Conservation (phyloP, 139 green algal genomes). For the Chlamydomonas sp. region DNA sequence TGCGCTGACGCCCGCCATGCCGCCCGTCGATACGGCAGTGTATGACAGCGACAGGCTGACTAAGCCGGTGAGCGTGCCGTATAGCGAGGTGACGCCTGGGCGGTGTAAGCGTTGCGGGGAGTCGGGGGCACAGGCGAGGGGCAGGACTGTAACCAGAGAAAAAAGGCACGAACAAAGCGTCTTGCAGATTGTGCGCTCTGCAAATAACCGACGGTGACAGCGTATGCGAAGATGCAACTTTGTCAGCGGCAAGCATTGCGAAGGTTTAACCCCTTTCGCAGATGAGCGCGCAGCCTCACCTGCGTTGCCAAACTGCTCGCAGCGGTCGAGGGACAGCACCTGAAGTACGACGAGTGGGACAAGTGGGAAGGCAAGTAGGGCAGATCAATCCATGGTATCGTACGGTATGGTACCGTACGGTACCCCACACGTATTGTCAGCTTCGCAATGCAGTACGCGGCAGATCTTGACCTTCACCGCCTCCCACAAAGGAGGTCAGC, state of each 20-base stretch:
- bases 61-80: not conserved
- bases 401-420: too few relatives aligned
- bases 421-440: too few relatives aligned
- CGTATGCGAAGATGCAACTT: too few relatives aligned
- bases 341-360: not conserved
- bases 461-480: too few relatives aligned
- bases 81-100: not conserved
- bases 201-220: too few relatives aligned
- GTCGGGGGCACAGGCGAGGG: not conserved
- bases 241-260: too few relatives aligned
- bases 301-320: conserved; percentile 13
- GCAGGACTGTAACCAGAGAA: not conserved
- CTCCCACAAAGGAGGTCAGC: not conserved
- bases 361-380: too few relatives aligned
- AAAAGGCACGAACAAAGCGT: too few relatives aligned
- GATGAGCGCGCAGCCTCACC: not conserved
- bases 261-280: too few relatives aligned
- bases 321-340: conserved; percentile 20
- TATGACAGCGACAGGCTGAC: conserved; percentile 11
- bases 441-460: too few relatives aligned
- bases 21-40: conserved; percentile 7
- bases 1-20: not conserved
- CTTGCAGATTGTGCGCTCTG: too few relatives aligned
- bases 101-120: not conserved
- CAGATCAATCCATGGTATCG: too few relatives aligned